Evolutionary conservation across 768 basidiomycete species (phyloP), one percentile per base, ranked within the genome.

Genomic region (Sarcodon sp.): DNA sequence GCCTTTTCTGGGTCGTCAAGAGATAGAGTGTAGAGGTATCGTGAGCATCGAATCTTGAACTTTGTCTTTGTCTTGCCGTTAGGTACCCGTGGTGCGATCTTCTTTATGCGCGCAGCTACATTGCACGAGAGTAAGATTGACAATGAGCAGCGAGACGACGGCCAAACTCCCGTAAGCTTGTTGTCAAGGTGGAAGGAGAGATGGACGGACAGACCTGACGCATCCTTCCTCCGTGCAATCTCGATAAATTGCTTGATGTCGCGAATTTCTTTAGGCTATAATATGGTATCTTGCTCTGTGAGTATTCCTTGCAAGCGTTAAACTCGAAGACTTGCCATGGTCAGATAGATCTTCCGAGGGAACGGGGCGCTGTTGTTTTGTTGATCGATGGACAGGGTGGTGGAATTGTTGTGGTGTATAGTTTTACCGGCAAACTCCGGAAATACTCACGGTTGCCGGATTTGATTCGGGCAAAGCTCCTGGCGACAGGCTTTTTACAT

Each of bases 221-320:
- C 96, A 79, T 96, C 94, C 79, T 91, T 94, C 72, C 94, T 82
- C 74, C 83, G 82, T 48, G 93, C 84, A 66, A 94, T 89, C 72
- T 91, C 85, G 68, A 98, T 87, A 75, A 98, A 97, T 69, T 88
- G 76, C 75, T 98, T 99, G 78, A 98, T 97, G 69, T 98, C 93
- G 59, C 77, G 76, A 73, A 99, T 83, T 80, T 97, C 88, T 73
- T 96, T 92, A 52, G 94, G 92, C 94, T 97, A 61, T 3, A 46
- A 27, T 27, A 27, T 27, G 39, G 2, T 15, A 2, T 15, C 11
- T 13, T 13, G 16, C 16, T 41, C 13, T 16, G 39, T 13, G 15
- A 13, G 8, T 16, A 18, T 13, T 27, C 39, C 13, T 1, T 13
- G 39, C 13, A 16, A 11, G 15, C 15, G 27, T 39, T 2, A 15